Base-by-base conservation (phyloP, 306 rosid genomes). In the Vigna reflexopilosa region DNA sequence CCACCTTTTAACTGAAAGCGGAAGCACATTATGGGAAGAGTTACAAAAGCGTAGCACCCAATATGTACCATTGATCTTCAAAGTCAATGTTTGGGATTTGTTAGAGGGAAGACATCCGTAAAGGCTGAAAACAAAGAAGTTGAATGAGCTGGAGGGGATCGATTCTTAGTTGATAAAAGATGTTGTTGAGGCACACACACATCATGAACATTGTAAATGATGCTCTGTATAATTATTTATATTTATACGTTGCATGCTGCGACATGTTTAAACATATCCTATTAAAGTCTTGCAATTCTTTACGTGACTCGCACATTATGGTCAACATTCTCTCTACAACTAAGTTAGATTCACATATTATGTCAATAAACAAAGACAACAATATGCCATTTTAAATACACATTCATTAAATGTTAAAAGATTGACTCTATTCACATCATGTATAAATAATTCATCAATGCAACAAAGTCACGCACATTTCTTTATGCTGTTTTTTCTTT, bases 251-350 rank as follows among this genome's bases (percentile, higher is more conserved):
- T 77, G 83, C 61, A 77, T 77, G 80, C 62, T 73, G 67, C 74
- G 61, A 79, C 83, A 57, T 65, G 86, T 79, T 52, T 56, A 73
- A 49, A 56, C 83, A 66, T 78, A 74, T 77, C 71, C 26, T 20
- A 11, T 36, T 44, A 64, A 34, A 72, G 76, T 65, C 26, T 51
- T 62, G 47, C 68, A 55, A 65, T 56, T 74, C 69, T 52, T 82
- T 49, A 30, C 76, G 70, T 78, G 45, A 57, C 22, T 34, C 44
- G 77, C 77, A 79, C 77, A 78, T 45, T 69, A 45, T 78, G 50
- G 19, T 68, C 70, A 57, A 45, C 52, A 79, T 61, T 78, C 82
- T 70, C 34, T 55, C 64, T 15, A 48, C 47, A 20, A 70, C 32
- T 32, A 7, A 34, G 7, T 69, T 28, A 36, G 47, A 42, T 42